These are phyloP conservation scores for Didymella pomorum DNA, from an alignment of 2,329 filamentous ascomycete genomes.

Conservation along the genomic window DNA sequence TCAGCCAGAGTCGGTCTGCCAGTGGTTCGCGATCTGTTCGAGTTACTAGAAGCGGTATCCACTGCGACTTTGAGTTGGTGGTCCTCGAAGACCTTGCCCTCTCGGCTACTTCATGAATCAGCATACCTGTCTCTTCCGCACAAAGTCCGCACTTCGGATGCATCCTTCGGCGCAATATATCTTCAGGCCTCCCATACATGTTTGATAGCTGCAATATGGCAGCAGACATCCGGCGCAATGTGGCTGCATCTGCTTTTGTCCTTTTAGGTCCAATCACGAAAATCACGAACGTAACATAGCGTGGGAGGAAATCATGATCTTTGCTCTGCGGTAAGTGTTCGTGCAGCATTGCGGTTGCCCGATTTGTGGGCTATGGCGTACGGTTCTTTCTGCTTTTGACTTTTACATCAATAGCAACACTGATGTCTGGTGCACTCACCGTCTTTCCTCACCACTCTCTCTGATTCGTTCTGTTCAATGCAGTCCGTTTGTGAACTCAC, in stretches of 20 bases:
- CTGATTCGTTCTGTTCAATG: not conserved
- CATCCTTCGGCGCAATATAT: conserved; percentile 6
- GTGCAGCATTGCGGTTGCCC: conserved; percentile 6
- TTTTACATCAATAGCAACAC: not conserved
- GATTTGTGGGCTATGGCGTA: conserved; percentile 1
- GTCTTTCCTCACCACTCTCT: not conserved
- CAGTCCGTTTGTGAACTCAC: not conserved
- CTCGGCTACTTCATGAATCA: not conserved
- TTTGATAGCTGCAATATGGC: conserved; percentile 1
- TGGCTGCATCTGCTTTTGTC: conserved; percentile 16
- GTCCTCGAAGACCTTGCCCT: not conserved
- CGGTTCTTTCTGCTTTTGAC: not conserved
- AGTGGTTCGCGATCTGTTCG: not conserved
- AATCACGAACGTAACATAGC: conserved; percentile 37
- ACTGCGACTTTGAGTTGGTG: not conserved
- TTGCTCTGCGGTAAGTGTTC: conserved; percentile 7
- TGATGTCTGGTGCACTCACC: not conserved
- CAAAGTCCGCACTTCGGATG: not conserved
- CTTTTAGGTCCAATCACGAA: conserved; percentile 8
- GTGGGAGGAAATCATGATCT: conserved; percentile 25
- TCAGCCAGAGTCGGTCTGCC: conserved; percentile 1
- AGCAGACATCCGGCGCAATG: conserved; percentile 11
- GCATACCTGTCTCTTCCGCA: not conserved
- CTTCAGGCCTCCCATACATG: conserved; percentile 4
- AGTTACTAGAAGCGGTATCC: not conserved